phyloP scores from a whole-genome alignment of 495 filamentous ascomycete genomes.

The Neurospora sp. region DNA sequence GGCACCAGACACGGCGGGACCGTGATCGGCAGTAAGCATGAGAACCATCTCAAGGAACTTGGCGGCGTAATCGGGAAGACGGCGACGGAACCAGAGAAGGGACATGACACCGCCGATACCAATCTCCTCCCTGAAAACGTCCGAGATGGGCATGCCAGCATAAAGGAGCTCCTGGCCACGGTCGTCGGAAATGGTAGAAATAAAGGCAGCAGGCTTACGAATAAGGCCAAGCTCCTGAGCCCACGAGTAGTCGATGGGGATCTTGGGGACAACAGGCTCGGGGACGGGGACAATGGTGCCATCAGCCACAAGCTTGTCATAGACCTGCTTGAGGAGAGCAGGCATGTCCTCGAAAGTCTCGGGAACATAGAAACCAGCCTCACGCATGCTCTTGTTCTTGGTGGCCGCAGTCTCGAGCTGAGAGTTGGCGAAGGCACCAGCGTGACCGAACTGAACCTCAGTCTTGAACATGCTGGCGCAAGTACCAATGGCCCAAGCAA shows the following conservation, averaged over 20 bases:
- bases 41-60: slow-evolving; percentile 99
- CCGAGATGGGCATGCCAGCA: slow-evolving; percentile 97
- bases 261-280: slow-evolving; percentile 94
- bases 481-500: slow-evolving; percentile 98
- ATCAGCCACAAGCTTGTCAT: slow-evolving; percentile 71
- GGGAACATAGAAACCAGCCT: slow-evolving; percentile 85
- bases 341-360: slow-evolving; percentile 97
- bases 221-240: slow-evolving; percentile 98
- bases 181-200: slow-evolving; percentile 98
- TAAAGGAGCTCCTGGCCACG: slow-evolving; percentile 99
- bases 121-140: slow-evolving; percentile 98
- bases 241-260: slow-evolving; percentile 99
- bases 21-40: slow-evolving; percentile 99
- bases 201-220: slow-evolving; percentile 98
- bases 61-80: slow-evolving; percentile 89
- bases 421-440: slow-evolving; percentile 97
- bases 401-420: slow-evolving; percentile 90
- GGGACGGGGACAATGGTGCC: slow-evolving; percentile 75
- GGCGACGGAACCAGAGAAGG: slow-evolving; percentile 97
- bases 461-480: slow-evolving; percentile 99
- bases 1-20: slow-evolving; percentile 95
- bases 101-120: slow-evolving; percentile 99
- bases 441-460: slow-evolving; percentile 98
- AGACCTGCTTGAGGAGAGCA: slow-evolving; percentile 59
- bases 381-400: slow-evolving; percentile 95